A percentile compares a stretch with the other conserved stretches of the same genome.
These are phyloP conservation scores for Aphanomyces stellatus DNA, from an alignment of 352 stramenopile species.

Conservation along the genomic window DNA sequence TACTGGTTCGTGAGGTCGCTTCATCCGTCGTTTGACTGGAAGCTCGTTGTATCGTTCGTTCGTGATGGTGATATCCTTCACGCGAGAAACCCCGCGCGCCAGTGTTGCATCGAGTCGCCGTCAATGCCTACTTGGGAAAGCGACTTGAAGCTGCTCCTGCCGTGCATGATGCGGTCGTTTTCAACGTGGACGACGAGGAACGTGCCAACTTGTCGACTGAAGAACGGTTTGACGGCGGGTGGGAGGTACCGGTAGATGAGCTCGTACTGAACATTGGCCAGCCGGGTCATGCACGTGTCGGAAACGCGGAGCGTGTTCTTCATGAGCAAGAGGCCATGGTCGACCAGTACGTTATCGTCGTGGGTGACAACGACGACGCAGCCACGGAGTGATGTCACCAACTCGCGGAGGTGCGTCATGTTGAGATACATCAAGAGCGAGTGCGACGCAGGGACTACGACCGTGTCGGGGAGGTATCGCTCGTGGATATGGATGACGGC, in stretches of 20 bases:
- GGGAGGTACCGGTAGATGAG: conserved; percentile 22
- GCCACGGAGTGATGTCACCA: not conserved
- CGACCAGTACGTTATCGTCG: conserved; percentile 2
- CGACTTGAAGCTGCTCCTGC: too few species aligned
- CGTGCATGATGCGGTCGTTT: too few species aligned
- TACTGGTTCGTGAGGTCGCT: too few species aligned
- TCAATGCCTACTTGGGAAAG: too few species aligned
- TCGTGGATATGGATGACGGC: conserved; percentile 8
- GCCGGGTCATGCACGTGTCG: conserved; percentile 9
- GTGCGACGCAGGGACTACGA: conserved; percentile 5
- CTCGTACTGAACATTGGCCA: conserved; percentile 24
- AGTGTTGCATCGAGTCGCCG: too few species aligned
- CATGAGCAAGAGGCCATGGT: conserved; percentile 24
- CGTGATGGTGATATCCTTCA: too few species aligned
- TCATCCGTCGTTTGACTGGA: too few species aligned
- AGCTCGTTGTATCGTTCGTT: too few species aligned
- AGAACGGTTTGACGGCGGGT: too few species aligned
- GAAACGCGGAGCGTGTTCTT: conserved; percentile 25
- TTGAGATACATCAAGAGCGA: conserved; percentile 20
- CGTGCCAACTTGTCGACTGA: too few species aligned
- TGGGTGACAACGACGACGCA: conserved; percentile 7
- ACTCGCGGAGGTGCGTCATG: not conserved
- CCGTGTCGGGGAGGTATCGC: not conserved
- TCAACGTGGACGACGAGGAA: too few species aligned
- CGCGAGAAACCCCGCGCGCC: too few species aligned